Conservation (phyloP, 257 asterid genomes). For the Hygrophila difformis region DNA sequence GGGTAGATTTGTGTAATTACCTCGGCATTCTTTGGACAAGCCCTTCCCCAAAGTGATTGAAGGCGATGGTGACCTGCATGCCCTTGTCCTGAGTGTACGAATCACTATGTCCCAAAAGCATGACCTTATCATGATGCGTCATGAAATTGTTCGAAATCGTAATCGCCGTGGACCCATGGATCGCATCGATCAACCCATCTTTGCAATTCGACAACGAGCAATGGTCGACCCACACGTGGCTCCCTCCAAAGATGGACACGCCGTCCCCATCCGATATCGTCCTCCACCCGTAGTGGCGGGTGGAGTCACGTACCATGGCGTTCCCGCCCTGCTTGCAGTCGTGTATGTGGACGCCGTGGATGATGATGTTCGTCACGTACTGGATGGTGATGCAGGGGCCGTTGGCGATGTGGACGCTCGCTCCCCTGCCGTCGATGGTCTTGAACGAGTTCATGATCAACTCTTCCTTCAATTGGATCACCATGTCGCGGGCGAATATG, state of each 20-base stretch:
- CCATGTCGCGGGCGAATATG: conserved; percentile 70
- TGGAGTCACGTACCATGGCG: conserved; percentile 57
- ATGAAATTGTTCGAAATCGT: conserved; percentile 61
- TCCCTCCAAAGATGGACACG: conserved; percentile 61
- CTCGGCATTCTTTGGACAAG: conserved; percentile 88
- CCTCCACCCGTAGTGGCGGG: conserved; percentile 71
- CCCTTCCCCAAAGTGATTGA: conserved; percentile 83
- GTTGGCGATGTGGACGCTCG: conserved; percentile 67
- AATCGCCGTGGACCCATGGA: conserved; percentile 60
- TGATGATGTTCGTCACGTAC: conserved; percentile 58
- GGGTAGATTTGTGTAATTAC: no score
- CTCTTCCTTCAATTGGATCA: conserved; percentile 61
- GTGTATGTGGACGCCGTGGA: conserved; percentile 68
- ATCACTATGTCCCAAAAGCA: conserved; percentile 80
- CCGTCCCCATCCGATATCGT: conserved; percentile 77
- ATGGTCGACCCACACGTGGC: conserved; percentile 84
- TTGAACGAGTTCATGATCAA: conserved; percentile 79
- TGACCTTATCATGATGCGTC: conserved; percentile 76
- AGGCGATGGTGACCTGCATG: conserved; percentile 75
- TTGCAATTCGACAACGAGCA: conserved; percentile 52
- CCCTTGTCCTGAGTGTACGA: conserved; percentile 40
- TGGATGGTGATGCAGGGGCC: conserved; percentile 86
- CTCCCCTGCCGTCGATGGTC: conserved; percentile 79
- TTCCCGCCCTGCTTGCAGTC: conserved; percentile 81
- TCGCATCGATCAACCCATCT: conserved; percentile 68